Evolutionary conservation across 441 rosid species (phyloP).

Genomic region (Raphanus hybrid): DNA sequence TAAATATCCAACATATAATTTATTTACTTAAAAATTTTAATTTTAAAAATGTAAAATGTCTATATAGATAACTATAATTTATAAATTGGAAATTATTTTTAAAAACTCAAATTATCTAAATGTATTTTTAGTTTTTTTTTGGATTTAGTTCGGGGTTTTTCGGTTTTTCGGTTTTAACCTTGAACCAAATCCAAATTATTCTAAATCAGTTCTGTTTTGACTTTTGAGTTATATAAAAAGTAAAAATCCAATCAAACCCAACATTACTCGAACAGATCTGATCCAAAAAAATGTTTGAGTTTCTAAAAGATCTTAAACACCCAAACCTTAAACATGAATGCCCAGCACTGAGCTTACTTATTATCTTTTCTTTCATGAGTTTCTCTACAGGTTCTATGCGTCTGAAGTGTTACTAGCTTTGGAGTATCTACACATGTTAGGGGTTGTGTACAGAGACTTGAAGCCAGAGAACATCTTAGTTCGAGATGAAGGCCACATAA

Average conservation of each 20-base stretch:
- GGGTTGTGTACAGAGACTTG: constrained; percentile 84
- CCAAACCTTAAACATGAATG: not conserved
- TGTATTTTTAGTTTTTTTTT: not conserved
- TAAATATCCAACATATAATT: too few relatives aligned
- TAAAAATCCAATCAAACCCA: not conserved
- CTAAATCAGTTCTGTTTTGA: not conserved
- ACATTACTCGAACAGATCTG: not conserved
- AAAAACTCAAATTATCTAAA: not conserved
- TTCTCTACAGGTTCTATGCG: constrained; percentile 65
- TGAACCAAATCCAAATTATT: not conserved
- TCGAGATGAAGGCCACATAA: constrained; percentile 86
- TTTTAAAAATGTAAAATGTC: too few relatives aligned
- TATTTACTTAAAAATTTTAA: too few relatives aligned
- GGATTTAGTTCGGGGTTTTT: too few relatives aligned
- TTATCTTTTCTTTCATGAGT: constrained; percentile 22
- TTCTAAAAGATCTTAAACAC: not conserved
- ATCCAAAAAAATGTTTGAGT: not conserved
- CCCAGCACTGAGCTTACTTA: not conserved
- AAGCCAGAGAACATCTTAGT: constrained; percentile 92
- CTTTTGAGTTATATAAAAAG: not conserved
- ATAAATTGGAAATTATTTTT: not conserved
- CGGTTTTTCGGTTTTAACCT: not conserved
- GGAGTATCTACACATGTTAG: constrained; percentile 91
- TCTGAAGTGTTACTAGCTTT: constrained; percentile 85
- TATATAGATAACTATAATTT: too few relatives aligned